Conservation (phyloP, 2,329 filamentous ascomycete genomes). For the Bipolaris cookei region DNA sequence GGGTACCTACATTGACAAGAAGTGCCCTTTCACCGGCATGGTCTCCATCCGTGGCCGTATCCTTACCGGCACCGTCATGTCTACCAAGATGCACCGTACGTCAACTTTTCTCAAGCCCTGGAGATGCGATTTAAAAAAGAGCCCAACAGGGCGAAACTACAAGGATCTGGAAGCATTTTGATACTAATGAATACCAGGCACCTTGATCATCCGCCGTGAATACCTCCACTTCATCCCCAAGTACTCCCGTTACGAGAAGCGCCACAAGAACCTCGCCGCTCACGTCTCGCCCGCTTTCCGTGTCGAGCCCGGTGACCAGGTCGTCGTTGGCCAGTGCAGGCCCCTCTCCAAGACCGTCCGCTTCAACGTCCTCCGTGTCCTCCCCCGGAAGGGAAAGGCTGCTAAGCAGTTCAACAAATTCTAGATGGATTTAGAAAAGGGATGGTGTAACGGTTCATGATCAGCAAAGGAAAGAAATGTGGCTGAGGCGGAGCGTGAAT, state of each 20-base stretch:
- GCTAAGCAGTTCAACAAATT: conserved; percentile 99
- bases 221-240: conserved; percentile 99
- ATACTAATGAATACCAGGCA: conserved; percentile 52
- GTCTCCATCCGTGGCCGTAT: conserved; percentile 99
- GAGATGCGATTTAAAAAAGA: background rate
- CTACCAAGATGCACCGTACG: conserved; percentile 99
- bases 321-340: conserved; percentile 99
- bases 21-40: conserved; percentile 99
- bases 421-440: conserved; percentile 62
- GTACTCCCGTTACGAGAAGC: conserved; percentile 99
- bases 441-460: conserved; percentile 41
- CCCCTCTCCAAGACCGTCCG: conserved; percentile 99
- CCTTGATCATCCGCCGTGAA: conserved; percentile 98
- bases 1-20: conserved; percentile 99
- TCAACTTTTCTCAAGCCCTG: conserved; percentile 10
- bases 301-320: conserved; percentile 99
- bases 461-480: conserved; percentile 33
- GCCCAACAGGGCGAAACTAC: background rate
- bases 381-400: conserved; percentile 94
- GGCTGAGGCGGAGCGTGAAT: conserved; percentile 40
- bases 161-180: conserved; percentile 17
- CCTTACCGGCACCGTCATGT: conserved; percentile 97
- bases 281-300: conserved; percentile 99
- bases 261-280: conserved; percentile 99
- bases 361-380: conserved; percentile 99